Evolutionary conservation across 495 filamentous ascomycete species (phyloP).

Genomic region (Astrothelium subdiscretum): DNA sequence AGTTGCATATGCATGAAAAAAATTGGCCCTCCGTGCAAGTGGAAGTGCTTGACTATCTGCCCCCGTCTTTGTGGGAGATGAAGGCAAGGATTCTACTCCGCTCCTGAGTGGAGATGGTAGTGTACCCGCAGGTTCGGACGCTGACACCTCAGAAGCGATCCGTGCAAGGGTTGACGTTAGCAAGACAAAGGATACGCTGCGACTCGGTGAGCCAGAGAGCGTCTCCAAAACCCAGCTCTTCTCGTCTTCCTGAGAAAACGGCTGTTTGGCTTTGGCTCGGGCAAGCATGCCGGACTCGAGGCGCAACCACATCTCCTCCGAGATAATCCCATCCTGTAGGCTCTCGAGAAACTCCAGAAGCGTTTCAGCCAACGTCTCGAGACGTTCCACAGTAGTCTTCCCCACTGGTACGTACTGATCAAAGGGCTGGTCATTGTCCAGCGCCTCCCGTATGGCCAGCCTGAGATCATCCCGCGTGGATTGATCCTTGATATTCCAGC

Average conservation of each 20-base stretch:
- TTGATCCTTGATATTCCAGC: slow-evolving; percentile 31
- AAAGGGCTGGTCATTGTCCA: slow-evolving; percentile 57
- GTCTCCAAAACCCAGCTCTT: slow-evolving; percentile 60
- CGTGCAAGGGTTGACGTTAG: slow-evolving; percentile 60
- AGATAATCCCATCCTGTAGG: slow-evolving; percentile 65
- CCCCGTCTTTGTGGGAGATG: not conserved
- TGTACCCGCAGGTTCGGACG: slow-evolving; percentile 2
- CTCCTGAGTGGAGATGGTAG: not conserved
- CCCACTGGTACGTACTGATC: slow-evolving; percentile 46
- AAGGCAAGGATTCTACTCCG: not conserved
- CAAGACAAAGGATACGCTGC: slow-evolving; percentile 80
- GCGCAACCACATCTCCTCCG: slow-evolving; percentile 51
- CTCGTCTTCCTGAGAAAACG: slow-evolving; percentile 47
- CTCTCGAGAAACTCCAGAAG: slow-evolving; percentile 59
- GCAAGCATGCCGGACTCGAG: slow-evolving; percentile 54
- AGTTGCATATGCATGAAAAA: not conserved
- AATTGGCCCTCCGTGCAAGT: not conserved
- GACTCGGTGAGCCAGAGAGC: slow-evolving; percentile 56
- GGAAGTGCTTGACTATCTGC: not conserved
- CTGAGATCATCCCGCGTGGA: slow-evolving; percentile 17
- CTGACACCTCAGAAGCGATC: slow-evolving; percentile 17
- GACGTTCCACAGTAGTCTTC: slow-evolving; percentile 44
- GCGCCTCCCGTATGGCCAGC: slow-evolving; percentile 45
- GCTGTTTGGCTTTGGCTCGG: slow-evolving; percentile 35
- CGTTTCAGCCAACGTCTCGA: slow-evolving; percentile 58